Evolutionary conservation across 208 protist species (phyloP).

Genomic region (Angomonas ambiguus): DNA sequence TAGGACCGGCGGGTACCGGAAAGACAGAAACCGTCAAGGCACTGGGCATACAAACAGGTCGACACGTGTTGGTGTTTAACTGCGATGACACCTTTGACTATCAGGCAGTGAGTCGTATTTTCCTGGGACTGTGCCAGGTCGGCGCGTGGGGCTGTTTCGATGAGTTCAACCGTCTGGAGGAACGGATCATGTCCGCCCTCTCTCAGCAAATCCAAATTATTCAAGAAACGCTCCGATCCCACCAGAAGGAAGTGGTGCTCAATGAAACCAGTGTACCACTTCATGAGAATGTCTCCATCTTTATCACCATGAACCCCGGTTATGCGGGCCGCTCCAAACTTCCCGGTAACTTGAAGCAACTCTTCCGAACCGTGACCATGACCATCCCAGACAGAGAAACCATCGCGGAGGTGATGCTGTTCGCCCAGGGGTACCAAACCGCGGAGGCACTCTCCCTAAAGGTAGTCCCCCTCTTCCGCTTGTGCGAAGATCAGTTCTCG

Average conservation of each 20-base stretch:
- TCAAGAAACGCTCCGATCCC: conserved; percentile 87
- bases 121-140: conserved; percentile 99
- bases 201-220: conserved; percentile 99
- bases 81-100: conserved; percentile 99
- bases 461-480: conserved; percentile 97
- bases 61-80: conserved; percentile 99
- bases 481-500: conserved; percentile 98
- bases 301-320: conserved; percentile 99
- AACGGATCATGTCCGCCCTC: conserved; percentile 99
- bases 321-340: conserved; percentile 99
- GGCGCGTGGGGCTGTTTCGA: conserved; percentile 99
- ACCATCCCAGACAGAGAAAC: conserved; percentile 97
- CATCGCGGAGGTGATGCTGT: conserved; percentile 99
- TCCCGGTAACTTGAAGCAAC: conserved; percentile 99
- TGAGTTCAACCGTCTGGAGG: conserved; percentile 99
- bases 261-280: conserved; percentile 87
- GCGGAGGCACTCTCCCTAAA: conserved; percentile 96
- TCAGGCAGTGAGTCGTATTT: conserved; percentile 98
- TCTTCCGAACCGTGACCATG: conserved; percentile 99
- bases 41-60: conserved; percentile 96
- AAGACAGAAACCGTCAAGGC: conserved; percentile 99
- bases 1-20: conserved; percentile 97
- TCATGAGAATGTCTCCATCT: conserved; percentile 95
- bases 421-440: conserved; percentile 98
- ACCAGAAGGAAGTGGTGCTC: conserved; percentile 81